Conservation (phyloP, 495 filamentous ascomycete genomes). For the Penicillium atrosanguineum region DNA sequence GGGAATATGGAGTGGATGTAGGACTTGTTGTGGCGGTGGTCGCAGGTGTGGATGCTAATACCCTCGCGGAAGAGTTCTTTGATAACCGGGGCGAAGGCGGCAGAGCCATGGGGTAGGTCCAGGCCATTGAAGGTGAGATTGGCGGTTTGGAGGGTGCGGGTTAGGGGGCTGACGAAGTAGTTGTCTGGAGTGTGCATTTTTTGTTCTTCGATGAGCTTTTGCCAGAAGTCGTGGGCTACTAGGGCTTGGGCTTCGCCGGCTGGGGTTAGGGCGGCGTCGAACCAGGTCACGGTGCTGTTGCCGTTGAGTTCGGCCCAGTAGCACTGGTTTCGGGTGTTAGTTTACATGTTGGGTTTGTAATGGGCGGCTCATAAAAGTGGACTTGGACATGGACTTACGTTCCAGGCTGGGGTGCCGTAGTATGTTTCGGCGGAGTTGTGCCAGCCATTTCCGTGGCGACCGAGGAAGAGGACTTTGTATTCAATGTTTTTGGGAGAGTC, state of each 20-base stretch:
- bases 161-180: slow-evolving; percentile 69
- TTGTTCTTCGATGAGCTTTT: slow-evolving; percentile 45
- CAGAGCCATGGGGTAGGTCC: slow-evolving; percentile 39
- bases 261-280: slow-evolving; percentile 64
- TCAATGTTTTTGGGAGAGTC: slow-evolving; percentile 41
- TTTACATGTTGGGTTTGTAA: background rate
- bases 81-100: slow-evolving; percentile 58
- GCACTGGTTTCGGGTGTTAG: slow-evolving; percentile 42
- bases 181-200: slow-evolving; percentile 61
- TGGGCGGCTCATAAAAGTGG: slow-evolving; percentile 5
- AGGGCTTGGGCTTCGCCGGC: slow-evolving; percentile 61
- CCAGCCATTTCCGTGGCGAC: slow-evolving; percentile 68
- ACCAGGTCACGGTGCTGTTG: slow-evolving; percentile 64
- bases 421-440: slow-evolving; percentile 64
- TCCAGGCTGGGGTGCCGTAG: slow-evolving; percentile 68
- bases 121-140: slow-evolving; percentile 59
- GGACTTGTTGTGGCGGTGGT: slow-evolving; percentile 57
- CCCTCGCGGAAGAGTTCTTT: slow-evolving; percentile 72
- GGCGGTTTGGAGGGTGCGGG: slow-evolving; percentile 64
- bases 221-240: slow-evolving; percentile 63
- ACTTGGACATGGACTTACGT: slow-evolving; percentile 41
- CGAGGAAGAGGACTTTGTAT: slow-evolving; percentile 70
- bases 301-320: slow-evolving; percentile 71
- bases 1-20: slow-evolving; percentile 60
- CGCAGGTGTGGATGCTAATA: slow-evolving; percentile 76